Evolutionary conservation across 129 eudicot species (phyloP).

Genomic region (Kitagawia praeruptora): DNA sequence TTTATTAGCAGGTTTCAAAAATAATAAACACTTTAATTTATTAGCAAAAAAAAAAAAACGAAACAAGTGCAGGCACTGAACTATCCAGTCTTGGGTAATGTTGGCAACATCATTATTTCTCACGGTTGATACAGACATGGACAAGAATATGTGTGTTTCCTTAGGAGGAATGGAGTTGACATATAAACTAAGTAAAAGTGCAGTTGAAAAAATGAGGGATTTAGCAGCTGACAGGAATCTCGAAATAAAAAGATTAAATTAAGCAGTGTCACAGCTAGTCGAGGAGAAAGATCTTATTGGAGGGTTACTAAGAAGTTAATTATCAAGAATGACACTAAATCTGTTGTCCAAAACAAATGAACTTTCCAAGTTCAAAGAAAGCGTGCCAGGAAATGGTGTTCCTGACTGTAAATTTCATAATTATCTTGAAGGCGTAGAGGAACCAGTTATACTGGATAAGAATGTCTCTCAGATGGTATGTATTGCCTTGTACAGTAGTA

Average conservation of each 20-base stretch:
- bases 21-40: too few species aligned
- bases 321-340: neutral
- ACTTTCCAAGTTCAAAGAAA: slow-evolving; percentile 34
- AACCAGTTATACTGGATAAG: slow-evolving; percentile 16
- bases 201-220: slow-evolving; percentile 46
- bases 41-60: too few species aligned
- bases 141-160: slow-evolving; percentile 65
- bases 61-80: too few species aligned
- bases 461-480: too few species aligned
- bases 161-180: slow-evolving; percentile 73
- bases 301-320: neutral
- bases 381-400: slow-evolving; percentile 67
- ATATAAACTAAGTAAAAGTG: slow-evolving; percentile 46
- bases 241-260: neutral
- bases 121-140: slow-evolving; percentile 67
- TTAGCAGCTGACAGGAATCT: slow-evolving; percentile 15
- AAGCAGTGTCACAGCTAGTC: neutral
- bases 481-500: too few species aligned
- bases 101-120: slow-evolving; percentile 60
- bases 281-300: neutral
- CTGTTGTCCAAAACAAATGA: neutral
- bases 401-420: slow-evolving; percentile 48
- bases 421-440: slow-evolving; percentile 21
- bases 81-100: too few species aligned
- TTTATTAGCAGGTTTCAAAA: too few species aligned